A percentile compares a stretch with the other conserved stretches of the same genome.
Conservation (phyloP, 176 grass and related monocot genomes). For the Dactylis glomerata region DNA sequence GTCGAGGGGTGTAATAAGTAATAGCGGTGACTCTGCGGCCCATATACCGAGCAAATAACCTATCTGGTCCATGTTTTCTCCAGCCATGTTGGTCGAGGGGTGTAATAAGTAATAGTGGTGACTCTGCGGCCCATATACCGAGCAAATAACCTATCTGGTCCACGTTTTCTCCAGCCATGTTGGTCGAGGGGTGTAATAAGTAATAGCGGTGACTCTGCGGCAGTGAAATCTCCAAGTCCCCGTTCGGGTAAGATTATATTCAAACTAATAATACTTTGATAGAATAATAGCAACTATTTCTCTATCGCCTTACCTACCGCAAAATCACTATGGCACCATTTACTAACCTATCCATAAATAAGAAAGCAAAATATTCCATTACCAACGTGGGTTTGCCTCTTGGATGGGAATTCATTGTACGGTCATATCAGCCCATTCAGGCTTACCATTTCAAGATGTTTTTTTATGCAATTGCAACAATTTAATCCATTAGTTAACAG, state of each 20-base stretch:
- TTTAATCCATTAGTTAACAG: neutral
- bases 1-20: neutral
- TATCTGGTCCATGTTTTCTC: neutral
- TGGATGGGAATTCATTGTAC: neutral
- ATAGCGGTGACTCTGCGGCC: neutral
- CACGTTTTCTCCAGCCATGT: neutral
- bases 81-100: neutral
- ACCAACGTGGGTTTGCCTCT: neutral
- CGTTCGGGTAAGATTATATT: neutral
- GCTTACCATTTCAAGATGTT: constrained; percentile 5
- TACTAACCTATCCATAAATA: constrained; percentile 11
- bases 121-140: neutral
- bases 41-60: neutral
- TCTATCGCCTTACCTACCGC: neutral
- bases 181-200: neutral
- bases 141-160: neutral
- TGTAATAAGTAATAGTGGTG: neutral
- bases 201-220: neutral
- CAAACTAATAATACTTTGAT: neutral
- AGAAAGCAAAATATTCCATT: neutral
- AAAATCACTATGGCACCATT: neutral
- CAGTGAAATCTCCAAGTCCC: neutral
- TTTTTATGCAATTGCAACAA: neutral
- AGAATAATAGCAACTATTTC: neutral
- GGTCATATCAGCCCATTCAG: neutral